Conservation (phyloP, 2,329 filamentous ascomycete genomes). For the Fusarium coffeatum region DNA sequence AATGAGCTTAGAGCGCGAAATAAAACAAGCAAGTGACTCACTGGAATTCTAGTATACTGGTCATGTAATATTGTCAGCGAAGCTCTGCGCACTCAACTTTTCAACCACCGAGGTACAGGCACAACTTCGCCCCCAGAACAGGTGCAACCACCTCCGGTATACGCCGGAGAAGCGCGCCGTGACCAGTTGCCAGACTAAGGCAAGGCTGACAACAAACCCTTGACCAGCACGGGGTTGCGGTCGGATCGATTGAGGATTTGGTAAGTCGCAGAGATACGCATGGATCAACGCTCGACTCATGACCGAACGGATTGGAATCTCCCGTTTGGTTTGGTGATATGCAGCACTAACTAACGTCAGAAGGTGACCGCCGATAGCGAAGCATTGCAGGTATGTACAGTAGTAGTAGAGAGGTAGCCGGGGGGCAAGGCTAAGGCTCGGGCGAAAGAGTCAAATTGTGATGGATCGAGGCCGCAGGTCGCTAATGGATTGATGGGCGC, state of each 20-base stretch:
- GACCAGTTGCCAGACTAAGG: conserved; percentile 21
- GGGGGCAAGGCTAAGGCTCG: conserved; percentile 3
- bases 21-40: neutral
- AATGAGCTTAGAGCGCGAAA: neutral
- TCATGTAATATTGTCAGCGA: neutral
- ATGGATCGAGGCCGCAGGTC: conserved; percentile 36
- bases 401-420: neutral
- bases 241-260: conserved; percentile 2
- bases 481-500: conserved; percentile 27
- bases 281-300: conserved; percentile 16
- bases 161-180: conserved; percentile 30
- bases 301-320: neutral
- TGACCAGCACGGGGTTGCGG: conserved; percentile 6
- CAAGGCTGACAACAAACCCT: conserved; percentile 30
- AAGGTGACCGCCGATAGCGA: conserved; percentile 4
- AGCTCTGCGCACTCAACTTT: neutral
- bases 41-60: accelerated
- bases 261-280: conserved; percentile 4
- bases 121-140: conserved; percentile 13
- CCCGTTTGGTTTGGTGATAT: neutral
- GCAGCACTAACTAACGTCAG: neutral
- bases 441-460: conserved; percentile 28
- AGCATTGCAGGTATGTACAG: neutral
- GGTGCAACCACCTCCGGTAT: conserved; percentile 24
- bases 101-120: neutral